These are phyloP conservation scores for Rubroboletus satanas DNA, from an alignment of 768 basidiomycete genomes.

Conservation along the genomic window DNA sequence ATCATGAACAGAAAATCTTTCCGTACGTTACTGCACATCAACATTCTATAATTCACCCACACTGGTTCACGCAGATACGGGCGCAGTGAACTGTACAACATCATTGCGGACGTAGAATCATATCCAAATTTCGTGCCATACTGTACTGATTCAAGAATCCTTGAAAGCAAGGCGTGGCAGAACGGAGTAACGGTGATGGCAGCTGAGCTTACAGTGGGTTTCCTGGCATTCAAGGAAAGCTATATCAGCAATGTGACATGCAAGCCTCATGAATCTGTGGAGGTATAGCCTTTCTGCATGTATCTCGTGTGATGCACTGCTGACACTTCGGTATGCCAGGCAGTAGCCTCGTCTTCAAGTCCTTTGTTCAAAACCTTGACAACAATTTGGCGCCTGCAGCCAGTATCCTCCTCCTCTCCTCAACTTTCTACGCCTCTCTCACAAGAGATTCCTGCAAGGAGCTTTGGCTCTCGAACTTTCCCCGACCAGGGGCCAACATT, in stretches of 20 bases:
- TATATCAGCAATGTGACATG: slow-evolving; percentile 86
- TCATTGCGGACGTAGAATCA: slow-evolving; percentile 84
- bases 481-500: slow-evolving; percentile 54
- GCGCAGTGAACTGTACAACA: slow-evolving; percentile 70
- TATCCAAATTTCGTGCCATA: slow-evolving; percentile 89
- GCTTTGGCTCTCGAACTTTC: not conserved
- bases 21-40: slow-evolving; percentile 58
- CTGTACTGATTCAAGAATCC: slow-evolving; percentile 70
- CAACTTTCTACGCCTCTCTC: slow-evolving; percentile 29
- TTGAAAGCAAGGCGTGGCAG: slow-evolving; percentile 32
- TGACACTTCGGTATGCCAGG: slow-evolving; percentile 40
- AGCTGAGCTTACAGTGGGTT: slow-evolving; percentile 85
- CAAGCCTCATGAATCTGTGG: slow-evolving; percentile 70
- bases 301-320: not conserved
- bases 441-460: slow-evolving; percentile 1
- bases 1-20: slow-evolving; percentile 80
- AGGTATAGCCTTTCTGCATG: slow-evolving; percentile 37
- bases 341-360: slow-evolving; percentile 65
- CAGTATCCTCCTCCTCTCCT: slow-evolving; percentile 43
- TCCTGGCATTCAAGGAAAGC: slow-evolving; percentile 81
- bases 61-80: slow-evolving; percentile 54
- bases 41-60: slow-evolving; percentile 5
- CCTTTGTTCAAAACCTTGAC: slow-evolving; percentile 69
- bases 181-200: slow-evolving; percentile 53
- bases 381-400: slow-evolving; percentile 73